Evolutionary conservation across 352 stramenopile species (phyloP), one percentile per base, ranked within the genome.

Genomic region (Pythium phragmiticola): DNA sequence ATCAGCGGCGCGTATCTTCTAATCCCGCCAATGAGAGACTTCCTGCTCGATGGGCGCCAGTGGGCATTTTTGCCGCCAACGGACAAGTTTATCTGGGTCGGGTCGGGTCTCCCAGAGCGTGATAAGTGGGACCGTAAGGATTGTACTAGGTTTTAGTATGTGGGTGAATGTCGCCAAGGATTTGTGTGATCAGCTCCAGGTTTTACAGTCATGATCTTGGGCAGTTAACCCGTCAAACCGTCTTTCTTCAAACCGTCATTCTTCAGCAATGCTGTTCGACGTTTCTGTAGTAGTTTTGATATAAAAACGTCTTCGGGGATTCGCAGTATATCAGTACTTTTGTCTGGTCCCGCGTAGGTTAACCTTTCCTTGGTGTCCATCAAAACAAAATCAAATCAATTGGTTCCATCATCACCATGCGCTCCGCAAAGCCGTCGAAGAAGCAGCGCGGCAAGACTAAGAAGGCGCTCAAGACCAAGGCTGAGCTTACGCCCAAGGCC

Each of bases 391-490:
- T 5, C 21, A 21, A 21, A 21, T 21, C 21, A 21, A 21, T 21
- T 21, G 21, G 21, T 21, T 21, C 42, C 23, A 23, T 33, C 17
- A 60, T 50, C 43, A 56, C 26, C 50, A 91, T 90, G 80, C 69
- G 47, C 23, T 68, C 72, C 28, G 60, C 69, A 8, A 92, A 89
- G 64, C 80, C 71, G 47, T 92, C 82, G 21, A 89, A 92, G 78
- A 92, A 92, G 73, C 80, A 90, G 68, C 80, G 82, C 47, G 79
- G 79, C 60, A 90, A 90, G 76, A 67, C 78, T 48, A 92, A 90
- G 60, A 69, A 72, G 30, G 67, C 60, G 26, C 26, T 51, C 19
- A 77, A 73, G 39, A 58, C 52, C 45, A 77, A 70, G 54, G 47
- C 14, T 16, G 34, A 51, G 49, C 48, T 42, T 5, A 55, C 13